Evolutionary conservation across 2,329 filamentous ascomycete genomes (phyloP), one percentile per base, ranked within the genome.

Genomic region (Colletotrichum lindemuthianum): DNA sequence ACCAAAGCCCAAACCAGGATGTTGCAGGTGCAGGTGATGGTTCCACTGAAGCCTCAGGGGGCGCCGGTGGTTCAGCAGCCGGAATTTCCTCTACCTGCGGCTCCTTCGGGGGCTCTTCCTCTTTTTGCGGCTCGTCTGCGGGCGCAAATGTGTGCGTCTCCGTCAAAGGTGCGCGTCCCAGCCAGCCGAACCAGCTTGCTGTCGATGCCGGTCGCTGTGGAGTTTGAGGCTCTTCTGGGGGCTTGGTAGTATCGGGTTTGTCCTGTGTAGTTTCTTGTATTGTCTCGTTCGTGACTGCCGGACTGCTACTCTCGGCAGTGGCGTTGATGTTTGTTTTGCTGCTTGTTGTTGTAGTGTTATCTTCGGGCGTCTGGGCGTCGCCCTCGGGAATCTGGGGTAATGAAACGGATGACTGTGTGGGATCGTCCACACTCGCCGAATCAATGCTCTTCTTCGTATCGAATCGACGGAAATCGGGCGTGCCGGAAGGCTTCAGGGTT

Each of bases 131-230:
- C 24, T 56, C 60, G 11, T 67, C 60, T 10, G 34, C 33, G 2
- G 63, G 43, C 8, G 66, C 47, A 16, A 55, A 15, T 15, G 51
- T 11, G 43, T 54, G 64, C 58, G 52, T 54, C 55, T 32, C 69
- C 11, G 68, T 57, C 2, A 58, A 60, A 43, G 71, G 50, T 41
- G 80, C 68, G 43, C 73, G 73, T 8, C 74, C 73, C 43, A 85
- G 76, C 86, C 86, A 88, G 37, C 83, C 81, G 13, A 88, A 73
- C 86, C 86, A 88, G 16, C 84, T 79, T 33, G 82, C 80, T 7
- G 82, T 77, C 24, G 67, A 59, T 9, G 57, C 61, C 10, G 69
- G 67, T 55, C 48, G 68, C 53, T 61, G 66, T 16, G 60, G 51
- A 24, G 12, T 43, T 12, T 53, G 53, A 8, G 24, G 47, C 16